Percentiles rank a stretch among this genome's conserved stretches.
Evolutionary conservation across 2,329 filamentous ascomycete species (phyloP).

Genomic region (Magnaporthiopsis poae): DNA sequence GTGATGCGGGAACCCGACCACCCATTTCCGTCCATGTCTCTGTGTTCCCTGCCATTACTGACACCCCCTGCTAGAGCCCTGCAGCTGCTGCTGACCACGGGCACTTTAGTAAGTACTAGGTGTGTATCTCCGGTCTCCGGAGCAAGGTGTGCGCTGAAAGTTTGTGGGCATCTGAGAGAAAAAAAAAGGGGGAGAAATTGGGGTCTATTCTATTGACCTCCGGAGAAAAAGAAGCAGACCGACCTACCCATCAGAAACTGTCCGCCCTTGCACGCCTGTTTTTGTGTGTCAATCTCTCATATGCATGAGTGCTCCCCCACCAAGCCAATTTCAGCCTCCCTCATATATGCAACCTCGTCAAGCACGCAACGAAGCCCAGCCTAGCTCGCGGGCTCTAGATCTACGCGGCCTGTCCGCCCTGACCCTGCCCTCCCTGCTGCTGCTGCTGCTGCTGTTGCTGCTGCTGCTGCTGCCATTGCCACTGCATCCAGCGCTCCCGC

Average conservation of each 20-base stretch:
- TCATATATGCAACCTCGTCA: too few relatives aligned
- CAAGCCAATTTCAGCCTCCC: background rate
- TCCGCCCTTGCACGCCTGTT: background rate
- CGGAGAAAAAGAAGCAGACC: background rate
- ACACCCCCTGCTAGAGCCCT: background rate
- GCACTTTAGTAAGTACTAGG: background rate
- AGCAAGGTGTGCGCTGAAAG: background rate
- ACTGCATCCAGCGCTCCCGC: conserved; percentile 6
- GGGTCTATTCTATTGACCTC: background rate
- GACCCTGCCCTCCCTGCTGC: background rate
- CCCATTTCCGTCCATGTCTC: background rate
- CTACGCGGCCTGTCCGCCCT: background rate
- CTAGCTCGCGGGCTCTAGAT: too few relatives aligned
- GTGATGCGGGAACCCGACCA: background rate
- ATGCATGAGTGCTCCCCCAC: background rate
- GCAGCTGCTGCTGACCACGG: background rate
- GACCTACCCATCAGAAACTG: background rate
- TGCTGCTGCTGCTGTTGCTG: conserved; percentile 1
- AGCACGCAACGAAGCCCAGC: too few relatives aligned
- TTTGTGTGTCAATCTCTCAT: background rate
- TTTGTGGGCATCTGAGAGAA: background rate
- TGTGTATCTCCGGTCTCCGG: background rate
- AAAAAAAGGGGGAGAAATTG: background rate
- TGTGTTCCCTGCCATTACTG: background rate
- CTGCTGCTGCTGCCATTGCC: conserved; percentile 4